phyloP scores from a whole-genome alignment of 2,329 filamentous ascomycete species.

The Elsinoe fawcettii region DNA sequence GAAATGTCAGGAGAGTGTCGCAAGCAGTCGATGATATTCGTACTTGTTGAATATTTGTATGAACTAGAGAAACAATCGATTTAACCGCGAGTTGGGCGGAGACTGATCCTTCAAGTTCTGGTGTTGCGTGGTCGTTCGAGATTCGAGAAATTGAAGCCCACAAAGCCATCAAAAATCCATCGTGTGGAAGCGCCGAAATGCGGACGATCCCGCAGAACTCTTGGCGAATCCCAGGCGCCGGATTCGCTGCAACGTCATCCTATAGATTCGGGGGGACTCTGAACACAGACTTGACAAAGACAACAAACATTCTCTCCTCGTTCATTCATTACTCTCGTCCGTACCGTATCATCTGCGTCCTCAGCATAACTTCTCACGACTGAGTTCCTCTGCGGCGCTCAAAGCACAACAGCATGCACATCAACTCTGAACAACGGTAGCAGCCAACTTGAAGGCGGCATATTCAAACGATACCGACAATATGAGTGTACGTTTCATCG shows the following conservation, averaged over 20 bases:
- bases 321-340: neutral
- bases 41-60: conserved; percentile 14
- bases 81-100: conserved; percentile 93
- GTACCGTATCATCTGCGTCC: neutral
- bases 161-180: conserved; percentile 14
- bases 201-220: conserved; percentile 16
- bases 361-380: neutral
- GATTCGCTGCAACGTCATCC: conserved; percentile 18
- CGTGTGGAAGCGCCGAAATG: conserved; percentile 17
- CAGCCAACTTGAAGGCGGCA: neutral
- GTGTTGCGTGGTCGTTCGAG: conserved; percentile 22
- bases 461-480: neutral
- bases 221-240: conserved; percentile 13
- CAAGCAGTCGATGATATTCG: neutral
- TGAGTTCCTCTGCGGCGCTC: neutral
- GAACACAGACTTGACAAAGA: conserved; percentile 2
- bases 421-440: neutral
- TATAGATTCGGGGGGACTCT: neutral
- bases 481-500: conserved; percentile 20
- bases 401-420: neutral
- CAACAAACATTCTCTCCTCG: neutral
- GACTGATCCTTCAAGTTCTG: conserved; percentile 98
- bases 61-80: conserved; percentile 98
- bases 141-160: conserved; percentile 1
- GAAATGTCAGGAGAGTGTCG: conserved; percentile 15